Base-by-base conservation (phyloP, 306 rosid genomes). In the Castanea crenata region DNA sequence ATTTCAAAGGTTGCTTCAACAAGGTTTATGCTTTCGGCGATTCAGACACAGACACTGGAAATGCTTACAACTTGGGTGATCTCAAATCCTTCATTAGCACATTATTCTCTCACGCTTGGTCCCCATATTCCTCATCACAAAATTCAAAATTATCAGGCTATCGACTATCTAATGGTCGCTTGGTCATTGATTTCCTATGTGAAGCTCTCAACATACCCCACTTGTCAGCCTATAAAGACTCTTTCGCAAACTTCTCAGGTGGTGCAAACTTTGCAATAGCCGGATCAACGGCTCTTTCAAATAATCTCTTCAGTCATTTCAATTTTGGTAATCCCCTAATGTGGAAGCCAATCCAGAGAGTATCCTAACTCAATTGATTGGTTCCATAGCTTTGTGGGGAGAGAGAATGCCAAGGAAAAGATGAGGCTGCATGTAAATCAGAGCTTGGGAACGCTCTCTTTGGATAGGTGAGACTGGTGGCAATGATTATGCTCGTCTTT, bases 391-490 rank as follows among this genome's bases (percentile, higher is more conserved):
- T 54, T 14, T 19, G 25, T 75, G 19, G 6, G 3, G 78, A 70
- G 0, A 59, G 1, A 0, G 59, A 29, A 23, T 72, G 44, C 20
- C 31, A 31, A 14, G 54, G 34, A 3, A 59, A 25, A 3, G 71
- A 59, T 4, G 41, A 18, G 16, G 21, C 2, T n/a, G 65, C 59
- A 1, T 81, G 84, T 77, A 74, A 27, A 18, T 9, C 8, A 21
- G 51, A 81, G 2, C 10, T 76, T 51, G 52, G n/a, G 19, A 35
- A 76, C 14, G 11, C 76, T 11, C 71, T 81, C n/a, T 69, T 44
- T 76, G 80, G 84, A 34, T 81, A 2, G 80, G 84, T 25, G 76
- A 64, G 29, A n/a, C 76, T 23, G 84, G 80, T 15, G 71, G 80
- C 73, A 76, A 70, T 35, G 84, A 81, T 55, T 81, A 75, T 54